Percentiles rank a stretch among this genome's conserved stretches.
Evolutionary conservation across 2,329 filamentous ascomycete species (phyloP).

Genomic region (Endocalyx cinctus): DNA sequence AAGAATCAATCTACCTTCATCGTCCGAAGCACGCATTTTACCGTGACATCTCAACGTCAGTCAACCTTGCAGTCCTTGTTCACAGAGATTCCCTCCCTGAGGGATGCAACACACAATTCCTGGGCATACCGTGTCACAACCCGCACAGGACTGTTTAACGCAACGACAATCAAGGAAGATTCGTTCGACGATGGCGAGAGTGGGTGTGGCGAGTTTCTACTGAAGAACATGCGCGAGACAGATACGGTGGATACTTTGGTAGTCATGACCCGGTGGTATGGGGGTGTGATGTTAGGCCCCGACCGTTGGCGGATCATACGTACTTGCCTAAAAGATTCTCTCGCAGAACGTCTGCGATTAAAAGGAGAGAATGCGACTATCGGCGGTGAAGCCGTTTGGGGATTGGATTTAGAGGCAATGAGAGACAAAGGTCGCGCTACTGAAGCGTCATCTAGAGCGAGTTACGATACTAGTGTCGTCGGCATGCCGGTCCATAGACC

Average conservation of each 20-base stretch:
- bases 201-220: constrained; percentile 52
- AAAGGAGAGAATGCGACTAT: constrained; percentile 36
- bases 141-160: constrained; percentile 27
- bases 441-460: constrained; percentile 21
- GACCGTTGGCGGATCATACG: constrained; percentile 61
- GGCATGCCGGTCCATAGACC: constrained; percentile 71
- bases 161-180: constrained; percentile 40
- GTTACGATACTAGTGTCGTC: constrained; percentile 30
- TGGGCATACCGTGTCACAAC: constrained; percentile 45
- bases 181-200: constrained; percentile 59
- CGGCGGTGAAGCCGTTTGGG: constrained; percentile 56
- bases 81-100: constrained; percentile 42
- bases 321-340: constrained; percentile 48
- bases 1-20: constrained; percentile 54
- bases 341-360: constrained; percentile 45
- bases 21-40: constrained; percentile 44
- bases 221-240: constrained; percentile 49
- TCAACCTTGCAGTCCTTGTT: constrained; percentile 44
- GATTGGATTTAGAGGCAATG: constrained; percentile 51
- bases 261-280: constrained; percentile 59
- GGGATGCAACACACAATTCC: constrained; percentile 53
- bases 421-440: constrained; percentile 28
- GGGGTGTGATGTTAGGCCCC: constrained; percentile 56
- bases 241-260: constrained; percentile 49
- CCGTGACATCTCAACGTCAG: constrained; percentile 34